Conservation (phyloP, 1,284 basidiomycete genomes). For the Tilletia indica region DNA sequence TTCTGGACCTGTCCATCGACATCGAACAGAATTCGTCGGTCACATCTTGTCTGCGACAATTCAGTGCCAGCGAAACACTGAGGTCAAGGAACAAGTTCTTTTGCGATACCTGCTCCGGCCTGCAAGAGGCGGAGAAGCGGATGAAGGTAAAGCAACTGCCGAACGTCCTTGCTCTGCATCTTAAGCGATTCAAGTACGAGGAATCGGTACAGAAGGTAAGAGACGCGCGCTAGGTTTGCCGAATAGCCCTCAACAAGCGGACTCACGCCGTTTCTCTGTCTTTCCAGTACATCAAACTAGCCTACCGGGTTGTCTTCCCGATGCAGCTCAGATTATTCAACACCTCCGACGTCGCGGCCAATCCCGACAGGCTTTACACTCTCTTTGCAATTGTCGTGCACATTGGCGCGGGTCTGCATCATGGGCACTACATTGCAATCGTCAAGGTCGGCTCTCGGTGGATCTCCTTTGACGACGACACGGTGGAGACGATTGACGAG, state of each 20-base stretch:
- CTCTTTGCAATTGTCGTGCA: constrained; percentile 95
- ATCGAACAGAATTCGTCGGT: constrained; percentile 96
- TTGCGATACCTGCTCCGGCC: constrained; percentile 90
- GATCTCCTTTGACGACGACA: constrained; percentile 94
- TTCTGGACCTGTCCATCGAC: constrained; percentile 94
- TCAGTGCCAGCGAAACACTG: constrained; percentile 96
- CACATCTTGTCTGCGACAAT: constrained; percentile 89
- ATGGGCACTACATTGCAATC: constrained; percentile 95
- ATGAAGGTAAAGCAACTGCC: constrained; percentile 98
- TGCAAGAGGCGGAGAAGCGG: constrained; percentile 96
- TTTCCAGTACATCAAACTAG: constrained; percentile 80
- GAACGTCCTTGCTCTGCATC: constrained; percentile 86
- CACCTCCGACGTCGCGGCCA: constrained; percentile 85
- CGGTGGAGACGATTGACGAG: constrained; percentile 81
- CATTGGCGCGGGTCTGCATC: constrained; percentile 91
- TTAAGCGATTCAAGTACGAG: constrained; percentile 97
- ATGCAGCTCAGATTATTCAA: constrained; percentile 91
- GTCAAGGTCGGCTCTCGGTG: constrained; percentile 78
- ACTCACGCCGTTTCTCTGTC: neutral
- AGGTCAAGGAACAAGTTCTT: constrained; percentile 98
- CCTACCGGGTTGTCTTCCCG: constrained; percentile 94
- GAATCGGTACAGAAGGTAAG: constrained; percentile 67
- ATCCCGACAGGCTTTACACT: constrained; percentile 83
- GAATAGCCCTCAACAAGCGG: neutral
- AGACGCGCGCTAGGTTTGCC: neutral